These are phyloP conservation scores for Leucosporidium creatinivorum DNA, from an alignment of 768 basidiomycete genomes.

Conservation along the genomic window DNA sequence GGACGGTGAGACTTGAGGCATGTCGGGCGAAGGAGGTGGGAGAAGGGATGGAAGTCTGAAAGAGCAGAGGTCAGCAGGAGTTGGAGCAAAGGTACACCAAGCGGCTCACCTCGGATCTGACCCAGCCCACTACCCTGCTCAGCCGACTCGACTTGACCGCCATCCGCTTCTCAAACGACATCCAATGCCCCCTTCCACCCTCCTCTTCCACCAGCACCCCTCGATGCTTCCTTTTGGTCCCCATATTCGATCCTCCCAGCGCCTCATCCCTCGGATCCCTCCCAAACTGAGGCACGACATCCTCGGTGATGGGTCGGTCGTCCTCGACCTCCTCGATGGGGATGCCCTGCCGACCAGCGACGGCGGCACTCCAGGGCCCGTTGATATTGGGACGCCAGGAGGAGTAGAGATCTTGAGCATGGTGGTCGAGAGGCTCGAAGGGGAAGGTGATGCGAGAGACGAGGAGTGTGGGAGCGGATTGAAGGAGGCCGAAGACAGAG, in stretches of 20 bases:
- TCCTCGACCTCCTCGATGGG: background rate
- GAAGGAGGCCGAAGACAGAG: background rate
- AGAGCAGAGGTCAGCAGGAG: background rate
- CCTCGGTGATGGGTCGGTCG: background rate
- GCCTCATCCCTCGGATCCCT: slow-evolving; percentile 6
- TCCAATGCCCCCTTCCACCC: background rate
- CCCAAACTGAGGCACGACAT: background rate
- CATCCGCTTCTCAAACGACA: background rate
- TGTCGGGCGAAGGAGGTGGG: background rate
- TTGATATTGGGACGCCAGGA: background rate
- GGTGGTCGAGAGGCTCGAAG: background rate
- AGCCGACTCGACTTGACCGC: background rate
- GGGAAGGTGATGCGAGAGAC: slow-evolving; percentile 5
- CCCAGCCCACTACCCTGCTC: background rate
- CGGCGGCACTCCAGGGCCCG: background rate
- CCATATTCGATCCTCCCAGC: background rate
- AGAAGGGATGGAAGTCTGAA: background rate
- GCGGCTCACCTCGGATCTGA: background rate
- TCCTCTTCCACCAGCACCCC: background rate
- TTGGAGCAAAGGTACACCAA: background rate
- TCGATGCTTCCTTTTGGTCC: background rate
- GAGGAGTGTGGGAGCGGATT: background rate
- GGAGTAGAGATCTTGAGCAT: slow-evolving; percentile 4
- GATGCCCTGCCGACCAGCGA: background rate
- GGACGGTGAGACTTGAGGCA: background rate